Conservation (phyloP, 805 yeast species). For the Myxozyma geophila region DNA sequence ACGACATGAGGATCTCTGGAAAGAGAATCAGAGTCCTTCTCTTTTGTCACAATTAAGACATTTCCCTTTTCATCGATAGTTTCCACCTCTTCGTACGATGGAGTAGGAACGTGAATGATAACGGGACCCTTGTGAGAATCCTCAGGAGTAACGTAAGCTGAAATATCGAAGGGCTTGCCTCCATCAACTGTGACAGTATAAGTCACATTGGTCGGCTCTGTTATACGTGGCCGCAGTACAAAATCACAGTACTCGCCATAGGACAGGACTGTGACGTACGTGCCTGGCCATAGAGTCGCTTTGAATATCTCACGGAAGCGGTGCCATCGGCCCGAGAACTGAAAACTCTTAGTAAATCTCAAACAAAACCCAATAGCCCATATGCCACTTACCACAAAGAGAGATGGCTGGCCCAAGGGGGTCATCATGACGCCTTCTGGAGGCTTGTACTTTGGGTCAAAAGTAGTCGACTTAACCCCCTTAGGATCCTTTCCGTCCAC, state of each 20-base stretch:
- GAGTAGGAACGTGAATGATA: constrained; percentile 17
- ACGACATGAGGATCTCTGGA: constrained; percentile 29
- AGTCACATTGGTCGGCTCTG: constrained; percentile 12
- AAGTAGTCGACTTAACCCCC: constrained; percentile 28
- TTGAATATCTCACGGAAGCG: constrained; percentile 30
- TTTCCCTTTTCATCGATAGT: neutral
- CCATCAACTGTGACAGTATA: constrained; percentile 30
- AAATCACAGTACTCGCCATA: constrained; percentile 34
- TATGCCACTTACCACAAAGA: constrained; percentile 22
- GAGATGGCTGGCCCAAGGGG: constrained; percentile 32
- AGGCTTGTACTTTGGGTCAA: constrained; percentile 31
- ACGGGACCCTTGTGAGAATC: constrained; percentile 23
- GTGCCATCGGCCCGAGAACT: constrained; percentile 37
- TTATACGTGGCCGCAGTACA: constrained; percentile 22
- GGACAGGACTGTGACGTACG: constrained; percentile 28
- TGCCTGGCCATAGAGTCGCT: constrained; percentile 37
- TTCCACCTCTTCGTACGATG: neutral
- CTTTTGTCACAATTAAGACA: neutral
- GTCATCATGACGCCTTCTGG: constrained; percentile 25
- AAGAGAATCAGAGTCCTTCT: constrained; percentile 1
- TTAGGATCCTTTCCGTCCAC: constrained; percentile 22
- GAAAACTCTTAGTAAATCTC: neutral
- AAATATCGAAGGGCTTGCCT: constrained; percentile 25
- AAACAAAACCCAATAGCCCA: neutral
- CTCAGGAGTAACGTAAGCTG: constrained; percentile 6